Evolutionary conservation across 2,329 filamentous ascomycete genomes (phyloP).

Genomic region (Didymella keratinophila): DNA sequence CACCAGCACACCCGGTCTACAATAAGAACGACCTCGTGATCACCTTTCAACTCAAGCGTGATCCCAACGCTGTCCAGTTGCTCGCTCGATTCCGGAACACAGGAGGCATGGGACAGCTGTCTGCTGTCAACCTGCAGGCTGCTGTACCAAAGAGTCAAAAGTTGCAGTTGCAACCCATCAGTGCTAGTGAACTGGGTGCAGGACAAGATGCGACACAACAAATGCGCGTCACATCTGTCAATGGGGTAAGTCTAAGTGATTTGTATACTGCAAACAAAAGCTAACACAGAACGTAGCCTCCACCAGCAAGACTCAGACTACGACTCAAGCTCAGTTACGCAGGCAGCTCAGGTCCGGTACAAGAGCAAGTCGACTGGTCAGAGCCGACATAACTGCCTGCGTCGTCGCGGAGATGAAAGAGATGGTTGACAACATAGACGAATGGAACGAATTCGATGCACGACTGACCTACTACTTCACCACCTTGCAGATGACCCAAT

Average conservation of each 20-base stretch:
- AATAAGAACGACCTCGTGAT: constrained; percentile 84
- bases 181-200: constrained; percentile 75
- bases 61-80: constrained; percentile 80
- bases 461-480: neutral
- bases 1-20: constrained; percentile 74
- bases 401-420: neutral
- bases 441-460: constrained; percentile 18
- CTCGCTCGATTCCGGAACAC: constrained; percentile 84
- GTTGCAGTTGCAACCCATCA: constrained; percentile 89
- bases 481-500: constrained; percentile 4
- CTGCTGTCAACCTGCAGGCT: constrained; percentile 84
- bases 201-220: constrained; percentile 86
- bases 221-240: constrained; percentile 86
- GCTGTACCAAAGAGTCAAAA: constrained; percentile 97
- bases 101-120: constrained; percentile 70
- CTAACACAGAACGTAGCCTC: constrained; percentile 64
- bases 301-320: constrained; percentile 74
- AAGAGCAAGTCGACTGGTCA: constrained; percentile 96
- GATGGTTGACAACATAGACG: constrained; percentile 6
- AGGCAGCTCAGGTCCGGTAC: constrained; percentile 73
- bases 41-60: constrained; percentile 84
- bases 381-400: constrained; percentile 66
- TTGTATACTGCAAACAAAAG: constrained; percentile 4
- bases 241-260: constrained; percentile 74
- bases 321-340: constrained; percentile 84